Base-by-base conservation (phyloP, 2,329 filamentous ascomycete species). In the Aureobasidium melanogenum region DNA sequence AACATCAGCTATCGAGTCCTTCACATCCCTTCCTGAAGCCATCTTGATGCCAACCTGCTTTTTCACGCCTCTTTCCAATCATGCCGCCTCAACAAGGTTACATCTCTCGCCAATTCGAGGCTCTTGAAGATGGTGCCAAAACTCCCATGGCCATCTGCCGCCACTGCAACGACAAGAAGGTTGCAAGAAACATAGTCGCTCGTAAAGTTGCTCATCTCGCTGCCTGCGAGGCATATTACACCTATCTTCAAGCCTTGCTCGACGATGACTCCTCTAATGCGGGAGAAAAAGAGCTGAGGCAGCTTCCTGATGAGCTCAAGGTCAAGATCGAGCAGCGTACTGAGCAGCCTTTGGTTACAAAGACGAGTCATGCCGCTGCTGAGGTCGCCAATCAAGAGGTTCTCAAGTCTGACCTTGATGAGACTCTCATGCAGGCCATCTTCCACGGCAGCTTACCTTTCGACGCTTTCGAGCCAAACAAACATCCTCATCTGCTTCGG, bases 71-170 rank as follows among this genome's bases (percentile, higher is more conserved):
- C n/a, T 26, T 24, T n/a, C 39, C 10, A 8, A 41, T 30, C 43
- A 59, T 59, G 56, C 56, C 56, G 22, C 56, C 56, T 30, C 56
- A 59, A 32, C 56, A 59, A 50, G 56, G 56, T 28, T 59, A 59
- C 34, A 50, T 59, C 7, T 59, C 56, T 10, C 30, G 44, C 6
- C 56, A 59, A 19, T 59, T 59, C 26, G 56, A 59, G 17, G 32
- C 43, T 41, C 34, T 59, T 8, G 56, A 59, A 50, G 56, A 59
- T 59, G 56, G 44, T n/a, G 30, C 56, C 44, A 59, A 59, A 59
- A 59, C 56, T 38, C 56, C 56, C 19, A 59, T 59, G 56, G 56
- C 56, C 34, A 28, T 39, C 17, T 59, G 56, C 44, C 32, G 36
- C 22, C 56, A 59, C 56, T 59, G 56, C 44, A 59, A 50, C 9